Evolutionary conservation across 148 eudicot genomes (phyloP), one percentile per base, ranked within the genome.

Genomic region (Rhododendron ferrugineum): DNA sequence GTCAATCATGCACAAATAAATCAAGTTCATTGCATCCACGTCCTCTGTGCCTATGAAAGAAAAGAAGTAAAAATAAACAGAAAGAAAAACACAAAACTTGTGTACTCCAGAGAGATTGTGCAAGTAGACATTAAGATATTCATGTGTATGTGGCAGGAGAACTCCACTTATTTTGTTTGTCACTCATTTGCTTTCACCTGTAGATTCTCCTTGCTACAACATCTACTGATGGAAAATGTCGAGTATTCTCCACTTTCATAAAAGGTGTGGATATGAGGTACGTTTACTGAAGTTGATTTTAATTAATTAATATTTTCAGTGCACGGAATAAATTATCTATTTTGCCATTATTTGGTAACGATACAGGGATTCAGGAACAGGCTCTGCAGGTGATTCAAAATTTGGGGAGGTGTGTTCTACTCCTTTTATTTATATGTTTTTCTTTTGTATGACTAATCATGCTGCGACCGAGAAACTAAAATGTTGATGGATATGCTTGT

Each of bases 171-270:
- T 46, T 64, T 9, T 68, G 60, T 68, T 44, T 2, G 15, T 62
- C 42, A 81, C 11, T 11, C 5, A n/a, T 52, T 26, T 14, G 14
- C 6, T 36, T 14, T 58, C 60, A 50, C 36, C 16, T 30, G 83
- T 86, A 96, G 99, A 88, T 94, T 85, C 91, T 95, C 86, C 91
- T 96, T 91, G 99, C 99, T 84, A 95, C 98, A 56, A 96, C 99
- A 78, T 95, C 98, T 42, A 96, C 99, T 80, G 99, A 96, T 94
- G 99, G 98, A 83, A 96, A 95, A 91, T 96, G 99, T 90, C 87
- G 99, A 89, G 93, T 96, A 20, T 96, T 96, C 88, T 95, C 98
- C 74, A 96, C 99, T 86, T 96, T 95, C 87, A 96, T 96, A 79
- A 96, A 96, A 93, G 99, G 99, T 54, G 96, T 96, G 74, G 99